phyloP scores from a whole-genome alignment of 257 asterid genomes.

The Nicotiana paniculata region DNA sequence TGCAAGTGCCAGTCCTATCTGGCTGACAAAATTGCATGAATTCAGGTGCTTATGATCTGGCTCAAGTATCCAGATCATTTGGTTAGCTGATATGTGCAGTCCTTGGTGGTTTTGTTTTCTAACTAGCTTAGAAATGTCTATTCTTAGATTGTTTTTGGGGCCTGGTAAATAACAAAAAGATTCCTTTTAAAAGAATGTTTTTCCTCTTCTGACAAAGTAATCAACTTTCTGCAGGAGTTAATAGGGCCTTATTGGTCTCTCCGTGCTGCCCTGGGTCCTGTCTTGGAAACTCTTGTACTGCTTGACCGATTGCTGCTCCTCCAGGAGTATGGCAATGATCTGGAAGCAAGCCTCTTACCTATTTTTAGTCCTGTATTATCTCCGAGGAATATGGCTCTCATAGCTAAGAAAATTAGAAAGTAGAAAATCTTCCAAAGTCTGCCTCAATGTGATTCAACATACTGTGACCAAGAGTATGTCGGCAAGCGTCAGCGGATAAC shows the following conservation, averaged over 20 bases:
- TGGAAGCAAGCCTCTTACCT: constrained; percentile 49
- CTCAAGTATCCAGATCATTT: not conserved
- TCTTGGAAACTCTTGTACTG: constrained; percentile 72
- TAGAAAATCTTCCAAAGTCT: not conserved
- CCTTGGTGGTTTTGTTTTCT: not conserved
- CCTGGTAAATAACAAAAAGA: not conserved
- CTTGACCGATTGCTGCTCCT: constrained; percentile 84
- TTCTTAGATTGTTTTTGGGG: not conserved
- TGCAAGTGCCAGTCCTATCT: not conserved
- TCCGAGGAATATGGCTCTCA: constrained; percentile 77
- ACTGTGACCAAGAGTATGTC: not conserved
- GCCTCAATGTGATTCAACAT: constrained; percentile 8
- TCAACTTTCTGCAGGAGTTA: constrained; percentile 46
- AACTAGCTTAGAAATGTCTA: not conserved
- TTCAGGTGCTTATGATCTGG: not conserved
- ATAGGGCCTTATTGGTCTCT: constrained; percentile 95
- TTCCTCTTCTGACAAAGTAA: not conserved
- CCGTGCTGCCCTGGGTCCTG: constrained; percentile 82
- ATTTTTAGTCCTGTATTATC: constrained; percentile 76
- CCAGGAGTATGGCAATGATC: constrained; percentile 54
- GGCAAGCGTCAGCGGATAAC: not conserved
- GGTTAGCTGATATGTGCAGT: not conserved
- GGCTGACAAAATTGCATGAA: not conserved
- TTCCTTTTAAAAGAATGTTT: not conserved
- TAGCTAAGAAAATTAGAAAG: constrained; percentile 53